Conservation (phyloP, 352 stramenopile species). For the Stramenopiles sp. region DNA sequence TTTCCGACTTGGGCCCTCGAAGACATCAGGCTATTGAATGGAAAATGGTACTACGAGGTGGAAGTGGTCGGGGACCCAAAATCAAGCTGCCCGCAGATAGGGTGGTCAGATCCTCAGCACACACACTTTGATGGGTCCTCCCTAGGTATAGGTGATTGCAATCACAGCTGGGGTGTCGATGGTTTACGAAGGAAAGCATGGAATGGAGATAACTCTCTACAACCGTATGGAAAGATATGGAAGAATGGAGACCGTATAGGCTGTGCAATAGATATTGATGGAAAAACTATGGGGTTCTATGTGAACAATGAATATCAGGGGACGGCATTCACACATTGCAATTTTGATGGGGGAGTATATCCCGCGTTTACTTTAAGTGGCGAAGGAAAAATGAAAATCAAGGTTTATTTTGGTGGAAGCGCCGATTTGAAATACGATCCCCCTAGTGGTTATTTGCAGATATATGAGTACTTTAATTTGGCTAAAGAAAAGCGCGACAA, state of each 20-base stretch:
- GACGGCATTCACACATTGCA: background rate
- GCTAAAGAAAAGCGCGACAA: no score
- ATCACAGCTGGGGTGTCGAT: conserved; percentile 10
- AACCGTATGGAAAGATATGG: conserved; percentile 1
- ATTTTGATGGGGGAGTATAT: background rate
- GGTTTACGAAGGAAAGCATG: background rate
- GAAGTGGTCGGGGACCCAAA: background rate
- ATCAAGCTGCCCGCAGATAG: background rate
- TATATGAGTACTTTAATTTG: conserved; percentile 10
- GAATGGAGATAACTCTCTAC: background rate
- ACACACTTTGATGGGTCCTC: background rate
- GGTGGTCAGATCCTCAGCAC: background rate
- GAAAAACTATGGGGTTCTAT: conserved; percentile 10
- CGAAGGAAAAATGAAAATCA: conserved; percentile 5
- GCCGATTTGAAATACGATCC: conserved; percentile 5
- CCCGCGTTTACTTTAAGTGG: conserved; percentile 3
- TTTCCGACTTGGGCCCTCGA: background rate
- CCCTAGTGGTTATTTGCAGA: background rate
- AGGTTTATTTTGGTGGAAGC: background rate
- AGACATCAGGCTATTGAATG: background rate
- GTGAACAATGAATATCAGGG: conserved; percentile 13
- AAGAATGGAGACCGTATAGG: background rate
- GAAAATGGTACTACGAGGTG: conserved; percentile 8
- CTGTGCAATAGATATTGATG: background rate
- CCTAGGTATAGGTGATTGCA: background rate